Conservation (phyloP, 2,329 filamentous ascomycete species). For the Pseudogymnoascus sp. region DNA sequence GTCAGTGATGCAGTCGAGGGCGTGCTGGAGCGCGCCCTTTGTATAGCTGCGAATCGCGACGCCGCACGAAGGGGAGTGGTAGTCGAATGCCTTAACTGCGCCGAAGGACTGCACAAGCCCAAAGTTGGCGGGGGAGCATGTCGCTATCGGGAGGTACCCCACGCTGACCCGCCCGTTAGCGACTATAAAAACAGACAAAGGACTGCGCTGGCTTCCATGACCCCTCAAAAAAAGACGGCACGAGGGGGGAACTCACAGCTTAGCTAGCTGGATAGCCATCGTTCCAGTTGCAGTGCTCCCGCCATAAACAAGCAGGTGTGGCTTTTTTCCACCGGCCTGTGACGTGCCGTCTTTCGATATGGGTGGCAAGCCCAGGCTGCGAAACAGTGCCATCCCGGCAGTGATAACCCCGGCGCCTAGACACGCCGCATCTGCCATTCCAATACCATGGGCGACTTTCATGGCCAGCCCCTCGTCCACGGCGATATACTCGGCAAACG, state of each 20-base stretch:
- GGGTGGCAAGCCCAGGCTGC: conserved; percentile 23
- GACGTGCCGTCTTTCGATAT: conserved; percentile 14
- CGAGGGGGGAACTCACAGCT: conserved; percentile 20
- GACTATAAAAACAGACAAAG: not conserved
- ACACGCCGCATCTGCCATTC: conserved; percentile 20
- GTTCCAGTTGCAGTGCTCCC: conserved; percentile 35
- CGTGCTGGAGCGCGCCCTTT: conserved; percentile 23
- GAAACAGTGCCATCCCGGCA: conserved; percentile 26
- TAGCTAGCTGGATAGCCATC: conserved; percentile 34
- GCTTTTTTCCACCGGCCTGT: conserved; percentile 9
- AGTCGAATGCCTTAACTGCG: conserved; percentile 38
- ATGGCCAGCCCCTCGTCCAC: conserved; percentile 17
- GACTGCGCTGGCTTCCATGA: too few species aligned
- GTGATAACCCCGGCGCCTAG: conserved; percentile 24
- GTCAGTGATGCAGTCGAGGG: conserved; percentile 29
- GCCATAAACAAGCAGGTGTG: conserved; percentile 34
- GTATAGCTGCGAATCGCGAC: conserved; percentile 30
- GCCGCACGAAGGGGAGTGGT: conserved; percentile 19
- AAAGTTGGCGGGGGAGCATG: conserved; percentile 36
- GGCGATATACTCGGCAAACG: conserved; percentile 25
- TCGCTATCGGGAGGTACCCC: conserved; percentile 33
- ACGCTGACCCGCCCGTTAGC: conserved; percentile 18
- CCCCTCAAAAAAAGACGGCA: conserved; percentile 8
- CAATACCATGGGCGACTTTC: conserved; percentile 21
- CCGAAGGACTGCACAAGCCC: conserved; percentile 32